These are phyloP conservation scores for Botrytis porri DNA, from an alignment of 2,329 filamentous ascomycete species.

Conservation along the genomic window DNA sequence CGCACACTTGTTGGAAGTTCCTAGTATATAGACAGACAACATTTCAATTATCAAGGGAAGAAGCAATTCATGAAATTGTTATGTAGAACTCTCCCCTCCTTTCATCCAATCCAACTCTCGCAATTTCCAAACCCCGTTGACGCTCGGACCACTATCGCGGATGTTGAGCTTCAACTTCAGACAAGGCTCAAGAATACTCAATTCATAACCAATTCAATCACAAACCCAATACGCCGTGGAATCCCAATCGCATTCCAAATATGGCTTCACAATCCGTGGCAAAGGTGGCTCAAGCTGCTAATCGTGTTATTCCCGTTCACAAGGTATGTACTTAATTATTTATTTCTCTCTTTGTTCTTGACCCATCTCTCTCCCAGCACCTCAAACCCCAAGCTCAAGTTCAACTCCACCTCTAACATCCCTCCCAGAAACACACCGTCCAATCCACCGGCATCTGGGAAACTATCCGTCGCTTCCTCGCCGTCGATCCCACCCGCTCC, in stretches of 20 bases:
- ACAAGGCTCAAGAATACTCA: background rate
- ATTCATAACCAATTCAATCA: background rate
- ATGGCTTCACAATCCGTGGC: slow-evolving; percentile 52
- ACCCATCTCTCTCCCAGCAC: slow-evolving; percentile 19
- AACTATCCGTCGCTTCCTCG: slow-evolving; percentile 69
- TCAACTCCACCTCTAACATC: background rate
- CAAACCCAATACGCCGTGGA: slow-evolving; percentile 22
- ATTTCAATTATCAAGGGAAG: background rate
- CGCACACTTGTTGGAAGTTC: background rate
- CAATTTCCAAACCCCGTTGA: slow-evolving; percentile 1
- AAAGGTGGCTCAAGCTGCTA: slow-evolving; percentile 56
- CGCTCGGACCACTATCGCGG: background rate
- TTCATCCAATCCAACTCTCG: background rate
- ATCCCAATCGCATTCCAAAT: slow-evolving; percentile 30
- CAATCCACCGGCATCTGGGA: slow-evolving; percentile 90
- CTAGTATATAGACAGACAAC: background rate
- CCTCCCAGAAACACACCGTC: slow-evolving; percentile 87
- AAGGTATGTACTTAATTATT: slow-evolving; percentile 47
- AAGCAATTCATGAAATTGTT: background rate
- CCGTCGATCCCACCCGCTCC: slow-evolving; percentile 84
- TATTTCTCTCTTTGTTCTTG: background rate
- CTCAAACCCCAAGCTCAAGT: slow-evolving; percentile 29
- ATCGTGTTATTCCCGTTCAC: slow-evolving; percentile 53
- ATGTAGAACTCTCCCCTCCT: background rate
- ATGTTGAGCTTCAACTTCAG: background rate